Conservation (phyloP, 768 basidiomycete species). For the Sarcodon aspratus region DNA sequence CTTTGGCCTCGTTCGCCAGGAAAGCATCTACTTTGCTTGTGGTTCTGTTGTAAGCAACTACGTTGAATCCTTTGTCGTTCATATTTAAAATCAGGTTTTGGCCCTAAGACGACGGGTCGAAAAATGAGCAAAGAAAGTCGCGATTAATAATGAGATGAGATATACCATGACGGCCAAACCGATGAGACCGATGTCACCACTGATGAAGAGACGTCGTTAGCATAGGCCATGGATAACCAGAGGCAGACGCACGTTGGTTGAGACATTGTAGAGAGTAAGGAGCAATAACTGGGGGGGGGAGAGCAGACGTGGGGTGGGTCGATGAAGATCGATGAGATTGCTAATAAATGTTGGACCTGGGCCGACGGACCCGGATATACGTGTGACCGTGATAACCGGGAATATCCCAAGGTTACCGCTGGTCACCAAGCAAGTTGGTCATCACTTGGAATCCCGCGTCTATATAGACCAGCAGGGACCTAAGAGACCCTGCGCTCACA, state of each 20-base stretch:
- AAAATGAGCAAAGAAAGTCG: conserved; percentile 8
- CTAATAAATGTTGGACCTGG: background rate
- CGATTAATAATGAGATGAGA: conserved; percentile 8
- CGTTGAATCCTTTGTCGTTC: conserved; percentile 99
- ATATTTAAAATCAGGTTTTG: conserved; percentile 98
- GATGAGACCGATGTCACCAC: conserved; percentile 97
- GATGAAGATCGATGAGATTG: background rate
- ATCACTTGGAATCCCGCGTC: no score
- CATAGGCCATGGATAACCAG: conserved; percentile 7
- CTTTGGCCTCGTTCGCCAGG: conserved; percentile 96
- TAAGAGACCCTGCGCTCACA: no score
- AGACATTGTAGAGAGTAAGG: conserved; percentile 27
- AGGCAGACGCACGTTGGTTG: conserved; percentile 34
- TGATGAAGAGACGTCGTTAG: conserved; percentile 22
- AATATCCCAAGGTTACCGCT: no score
- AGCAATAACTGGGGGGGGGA: conserved; percentile 19
- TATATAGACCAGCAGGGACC: no score
- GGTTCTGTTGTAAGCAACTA: conserved; percentile 96
- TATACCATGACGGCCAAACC: conserved; percentile 97
- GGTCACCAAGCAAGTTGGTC: no score
- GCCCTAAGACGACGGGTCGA: conserved; percentile 40
- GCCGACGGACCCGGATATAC: no score
- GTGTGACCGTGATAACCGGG: no score
- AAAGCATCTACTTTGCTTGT: conserved; percentile 93
- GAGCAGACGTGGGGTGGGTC: conserved; percentile 6